Evolutionary conservation across 495 filamentous ascomycete species (phyloP).

Genomic region (Aspergillus conjunctus): DNA sequence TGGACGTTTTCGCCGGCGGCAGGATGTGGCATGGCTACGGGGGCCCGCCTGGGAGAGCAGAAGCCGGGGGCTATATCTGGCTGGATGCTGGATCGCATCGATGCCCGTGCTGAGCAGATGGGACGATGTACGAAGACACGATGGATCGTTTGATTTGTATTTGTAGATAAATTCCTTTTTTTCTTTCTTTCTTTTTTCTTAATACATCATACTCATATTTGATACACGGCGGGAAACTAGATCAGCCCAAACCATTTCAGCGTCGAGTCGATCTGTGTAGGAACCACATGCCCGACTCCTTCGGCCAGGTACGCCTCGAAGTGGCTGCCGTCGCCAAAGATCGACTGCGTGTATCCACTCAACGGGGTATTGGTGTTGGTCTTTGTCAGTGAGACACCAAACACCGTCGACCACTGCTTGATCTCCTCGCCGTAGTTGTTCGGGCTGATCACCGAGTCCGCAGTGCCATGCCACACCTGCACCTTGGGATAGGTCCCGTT

Average conservation of each 20-base stretch:
- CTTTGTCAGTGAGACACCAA: conserved; percentile 37
- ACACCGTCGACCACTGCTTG: conserved; percentile 59
- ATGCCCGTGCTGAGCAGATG: conserved; percentile 22
- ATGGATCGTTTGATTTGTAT: conserved; percentile 15
- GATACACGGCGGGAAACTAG: background rate
- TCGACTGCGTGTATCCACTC: conserved; percentile 50
- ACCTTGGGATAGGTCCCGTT: conserved; percentile 54
- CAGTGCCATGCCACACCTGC: conserved; percentile 55
- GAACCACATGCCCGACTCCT: conserved; percentile 51
- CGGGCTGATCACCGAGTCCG: conserved; percentile 48
- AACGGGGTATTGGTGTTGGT: conserved; percentile 41
- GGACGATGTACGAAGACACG: conserved; percentile 23
- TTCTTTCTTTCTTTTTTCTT: background rate
- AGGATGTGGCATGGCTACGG: conserved; percentile 33
- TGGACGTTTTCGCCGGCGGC: conserved; percentile 34
- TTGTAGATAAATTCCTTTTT: too few species aligned
- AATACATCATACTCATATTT: background rate
- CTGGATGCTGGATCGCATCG: conserved; percentile 37
- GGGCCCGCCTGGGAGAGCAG: conserved; percentile 23
- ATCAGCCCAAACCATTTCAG: conserved; percentile 17
- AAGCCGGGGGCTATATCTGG: conserved; percentile 27
- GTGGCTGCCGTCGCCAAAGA: conserved; percentile 43
- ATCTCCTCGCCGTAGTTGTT: conserved; percentile 51
- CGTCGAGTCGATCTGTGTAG: conserved; percentile 20
- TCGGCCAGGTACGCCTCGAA: conserved; percentile 49